Conservation (phyloP, 129 eudicot genomes). For the Tagetes patula region DNA sequence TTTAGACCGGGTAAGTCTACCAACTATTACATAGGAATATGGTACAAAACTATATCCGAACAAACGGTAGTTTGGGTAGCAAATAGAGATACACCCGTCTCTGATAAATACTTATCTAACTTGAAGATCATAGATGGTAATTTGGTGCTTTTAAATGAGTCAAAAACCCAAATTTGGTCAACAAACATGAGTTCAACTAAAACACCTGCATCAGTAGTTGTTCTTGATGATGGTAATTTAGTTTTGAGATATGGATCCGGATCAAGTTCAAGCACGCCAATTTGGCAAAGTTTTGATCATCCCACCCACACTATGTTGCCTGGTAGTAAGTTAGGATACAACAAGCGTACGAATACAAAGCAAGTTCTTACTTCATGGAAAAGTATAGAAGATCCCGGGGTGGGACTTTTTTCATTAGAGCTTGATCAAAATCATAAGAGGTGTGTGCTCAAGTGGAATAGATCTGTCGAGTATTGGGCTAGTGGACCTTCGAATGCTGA, state of each 20-base stretch:
- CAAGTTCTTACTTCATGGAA: constrained; percentile 57
- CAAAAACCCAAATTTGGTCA: constrained; percentile 45
- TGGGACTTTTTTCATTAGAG: constrained; percentile 45
- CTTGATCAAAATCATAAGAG: constrained; percentile 26
- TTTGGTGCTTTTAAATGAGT: constrained; percentile 39
- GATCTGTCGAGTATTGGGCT: constrained; percentile 37
- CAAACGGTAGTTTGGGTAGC: constrained; percentile 58
- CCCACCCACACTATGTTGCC: constrained; percentile 59
- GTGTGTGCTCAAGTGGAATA: constrained; percentile 44
- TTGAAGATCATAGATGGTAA: constrained; percentile 43
- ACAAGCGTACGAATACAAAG: constrained; percentile 24
- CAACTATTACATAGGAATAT: constrained; percentile 51
- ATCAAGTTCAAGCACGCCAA: constrained; percentile 14
- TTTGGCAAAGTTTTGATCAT: constrained; percentile 63
- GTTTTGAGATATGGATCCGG: constrained; percentile 34
- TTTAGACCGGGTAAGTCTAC: constrained; percentile 47
- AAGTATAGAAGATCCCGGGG: constrained; percentile 50
- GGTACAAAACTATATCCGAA: constrained; percentile 32
- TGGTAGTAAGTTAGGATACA: constrained; percentile 44
- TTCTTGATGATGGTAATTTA: constrained; percentile 48
- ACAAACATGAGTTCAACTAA: constrained; percentile 30
- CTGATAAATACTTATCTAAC: constrained; percentile 32
- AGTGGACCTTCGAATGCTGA: constrained; percentile 50
- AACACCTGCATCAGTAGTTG: constrained; percentile 29
- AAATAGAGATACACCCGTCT: constrained; percentile 47